Base-by-base conservation (phyloP, 2,329 filamentous ascomycete genomes). In the Apiospora kogelbergensis region DNA sequence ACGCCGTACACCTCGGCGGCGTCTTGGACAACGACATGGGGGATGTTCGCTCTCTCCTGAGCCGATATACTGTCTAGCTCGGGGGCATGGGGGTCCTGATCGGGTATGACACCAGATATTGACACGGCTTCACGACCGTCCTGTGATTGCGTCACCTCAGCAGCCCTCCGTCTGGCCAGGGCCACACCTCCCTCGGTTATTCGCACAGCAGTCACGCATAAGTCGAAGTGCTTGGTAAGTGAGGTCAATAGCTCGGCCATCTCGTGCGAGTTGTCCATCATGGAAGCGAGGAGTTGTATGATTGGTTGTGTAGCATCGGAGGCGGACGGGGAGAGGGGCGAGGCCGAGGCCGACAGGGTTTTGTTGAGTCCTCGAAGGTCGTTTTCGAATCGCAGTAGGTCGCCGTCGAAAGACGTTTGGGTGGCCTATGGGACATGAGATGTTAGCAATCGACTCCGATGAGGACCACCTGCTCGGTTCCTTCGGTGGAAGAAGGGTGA, bases 161-260 rank as follows among this genome's bases (percentile, higher is more conserved):
- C 91, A 0, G 89, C 91, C 72, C 89, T 91, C 66, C 88, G 86
- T 13, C 90, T 88, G 6, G 91, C 91, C 63, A 90, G 84, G 6
- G 89, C 91, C 15, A 90, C 89, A 6, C 91, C 92, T 40, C 92
- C 92, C 81, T 97, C 94, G 3, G 95, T 98, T 66, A 95, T 94
- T 70, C 94, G 93, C 57, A 98, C 91, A 0, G 95, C 95, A 0
- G 91, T 95, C 17, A 97, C 93, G 79, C 95, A 98, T 72, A 97
- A 89, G 79, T 98, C 95, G 78, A 97, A 98, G 80, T 98, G 95
- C 33, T 88, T 89, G 9, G 94, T 94, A 4, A 98, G 84, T 0
- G 92, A 94, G 68, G 93, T 88, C 1, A 98, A 87, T 6, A 94
- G 86, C 69, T 91, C 86, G 6, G 95, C 95, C 90, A 97, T 95